Percentiles rank a stretch among this genome's conserved stretches.
These are phyloP conservation scores for Didymella glomerata DNA, from an alignment of 2,329 filamentous ascomycete species.

Conservation along the genomic window DNA sequence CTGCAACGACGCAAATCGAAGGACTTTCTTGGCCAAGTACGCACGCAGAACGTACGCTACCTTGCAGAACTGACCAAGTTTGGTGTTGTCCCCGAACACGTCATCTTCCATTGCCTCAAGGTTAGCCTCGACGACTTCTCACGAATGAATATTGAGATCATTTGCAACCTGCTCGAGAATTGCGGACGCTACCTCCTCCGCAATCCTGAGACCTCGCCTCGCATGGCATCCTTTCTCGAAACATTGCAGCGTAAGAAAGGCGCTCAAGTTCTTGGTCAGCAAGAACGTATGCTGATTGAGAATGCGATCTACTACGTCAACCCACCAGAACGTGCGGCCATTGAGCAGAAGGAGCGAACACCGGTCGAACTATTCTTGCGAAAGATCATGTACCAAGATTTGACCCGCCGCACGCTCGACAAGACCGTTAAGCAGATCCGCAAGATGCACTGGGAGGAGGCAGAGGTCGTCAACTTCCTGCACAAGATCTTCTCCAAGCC, in stretches of 20 bases:
- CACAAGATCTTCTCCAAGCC: conserved; percentile 96
- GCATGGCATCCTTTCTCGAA: conserved; percentile 93
- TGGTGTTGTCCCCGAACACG: conserved; percentile 95
- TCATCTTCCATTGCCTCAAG: conserved; percentile 98
- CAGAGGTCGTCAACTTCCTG: conserved; percentile 79
- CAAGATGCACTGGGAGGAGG: conserved; percentile 96
- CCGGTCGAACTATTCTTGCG: conserved; percentile 92
- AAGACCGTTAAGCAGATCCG: conserved; percentile 94
- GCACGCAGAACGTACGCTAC: conserved; percentile 95
- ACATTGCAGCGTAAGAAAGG: conserved; percentile 95
- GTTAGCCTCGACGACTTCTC: conserved; percentile 98
- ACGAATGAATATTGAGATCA: conserved; percentile 98
- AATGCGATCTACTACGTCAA: conserved; percentile 99
- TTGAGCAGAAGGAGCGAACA: conserved; percentile 94
- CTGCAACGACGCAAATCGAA: conserved; percentile 97
- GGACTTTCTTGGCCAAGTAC: conserved; percentile 93
- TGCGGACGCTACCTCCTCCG: conserved; percentile 93
- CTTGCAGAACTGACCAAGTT: conserved; percentile 98
- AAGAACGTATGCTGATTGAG: conserved; percentile 97
- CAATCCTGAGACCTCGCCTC: conserved; percentile 88
- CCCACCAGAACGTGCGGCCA: conserved; percentile 89
- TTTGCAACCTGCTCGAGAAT: conserved; percentile 94
- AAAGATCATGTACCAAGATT: conserved; percentile 89
- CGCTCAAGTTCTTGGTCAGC: conserved; percentile 91
- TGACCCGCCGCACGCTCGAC: conserved; percentile 92